These are phyloP conservation scores for Taxawa tesnikishii DNA, from an alignment of 2,329 filamentous ascomycete species.

Conservation along the genomic window DNA sequence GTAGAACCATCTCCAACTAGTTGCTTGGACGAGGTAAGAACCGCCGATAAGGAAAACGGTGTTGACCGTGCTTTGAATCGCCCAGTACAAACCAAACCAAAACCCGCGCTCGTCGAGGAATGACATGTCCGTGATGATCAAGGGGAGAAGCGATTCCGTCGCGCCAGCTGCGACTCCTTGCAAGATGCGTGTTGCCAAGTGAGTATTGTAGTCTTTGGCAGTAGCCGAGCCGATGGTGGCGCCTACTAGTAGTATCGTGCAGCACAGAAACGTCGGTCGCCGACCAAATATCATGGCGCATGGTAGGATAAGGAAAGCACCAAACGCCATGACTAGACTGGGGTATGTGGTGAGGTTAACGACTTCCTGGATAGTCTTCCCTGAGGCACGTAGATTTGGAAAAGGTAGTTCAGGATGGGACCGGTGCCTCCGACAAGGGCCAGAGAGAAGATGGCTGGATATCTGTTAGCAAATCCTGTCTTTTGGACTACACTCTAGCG, in stretches of 20 bases:
- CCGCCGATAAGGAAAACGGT: slow-evolving; percentile 20
- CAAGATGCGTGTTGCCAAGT: slow-evolving; percentile 25
- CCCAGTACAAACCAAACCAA: slow-evolving; percentile 27
- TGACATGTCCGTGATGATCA: slow-evolving; percentile 27
- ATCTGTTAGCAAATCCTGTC: slow-evolving; percentile 4
- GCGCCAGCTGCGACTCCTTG: slow-evolving; percentile 24
- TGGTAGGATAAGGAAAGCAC: slow-evolving; percentile 27
- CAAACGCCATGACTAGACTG: slow-evolving; percentile 27
- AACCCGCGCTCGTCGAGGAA: slow-evolving; percentile 27
- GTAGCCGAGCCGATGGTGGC: slow-evolving; percentile 22
- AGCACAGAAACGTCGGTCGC: slow-evolving; percentile 22
- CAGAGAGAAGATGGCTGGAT: slow-evolving; percentile 19
- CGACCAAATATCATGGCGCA: slow-evolving; percentile 26
- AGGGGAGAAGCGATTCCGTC: slow-evolving; percentile 27
- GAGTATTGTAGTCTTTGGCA: slow-evolving; percentile 21
- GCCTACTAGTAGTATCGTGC: slow-evolving; percentile 17
- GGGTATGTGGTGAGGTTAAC: slow-evolving; percentile 25
- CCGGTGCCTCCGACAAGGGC: slow-evolving; percentile 40
- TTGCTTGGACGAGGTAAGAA: slow-evolving; percentile 23
- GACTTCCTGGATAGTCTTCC: slow-evolving; percentile 15
- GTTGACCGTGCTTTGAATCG: slow-evolving; percentile 23
- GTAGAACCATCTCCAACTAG: slow-evolving; percentile 31
- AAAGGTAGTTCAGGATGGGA: slow-evolving; percentile 22
- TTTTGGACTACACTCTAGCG: too few relatives aligned
- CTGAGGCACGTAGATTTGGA: slow-evolving; percentile 17